Percentiles rank a stretch among this genome's conserved stretches.
Evolutionary conservation across 2,329 filamentous ascomycete genomes (phyloP).

Genomic region (Mycosphaerelloides madeirae): DNA sequence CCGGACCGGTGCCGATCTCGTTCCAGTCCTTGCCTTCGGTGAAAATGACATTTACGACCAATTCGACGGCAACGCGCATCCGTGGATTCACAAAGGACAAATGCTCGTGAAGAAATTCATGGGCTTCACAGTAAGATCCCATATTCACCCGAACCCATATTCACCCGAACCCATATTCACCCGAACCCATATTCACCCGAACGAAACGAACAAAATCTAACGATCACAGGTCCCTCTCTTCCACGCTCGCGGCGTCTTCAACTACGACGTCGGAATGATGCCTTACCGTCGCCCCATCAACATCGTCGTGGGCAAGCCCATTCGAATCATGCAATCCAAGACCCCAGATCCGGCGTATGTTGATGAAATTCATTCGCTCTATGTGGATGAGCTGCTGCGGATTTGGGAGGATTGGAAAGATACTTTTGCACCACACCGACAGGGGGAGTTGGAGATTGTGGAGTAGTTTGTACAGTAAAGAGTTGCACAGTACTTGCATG

Average conservation of each 20-base stretch:
- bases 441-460: slow-evolving; percentile 63
- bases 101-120: slow-evolving; percentile 77
- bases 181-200: slow-evolving; percentile 36
- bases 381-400: slow-evolving; percentile 68
- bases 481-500: no score
- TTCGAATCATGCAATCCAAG: slow-evolving; percentile 60
- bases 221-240: slow-evolving; percentile 70
- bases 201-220: neutral
- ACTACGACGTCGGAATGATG: slow-evolving; percentile 96
- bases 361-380: slow-evolving; percentile 71
- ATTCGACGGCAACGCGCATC: slow-evolving; percentile 69
- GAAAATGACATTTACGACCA: slow-evolving; percentile 97
- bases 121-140: slow-evolving; percentile 79
- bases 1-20: slow-evolving; percentile 84
- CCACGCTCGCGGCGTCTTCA: slow-evolving; percentile 87
- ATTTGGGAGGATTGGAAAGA: slow-evolving; percentile 78
- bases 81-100: slow-evolving; percentile 74
- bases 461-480: slow-evolving; percentile 37
- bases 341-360: slow-evolving; percentile 71
- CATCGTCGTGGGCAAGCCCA: slow-evolving; percentile 80
- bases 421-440: slow-evolving; percentile 60
- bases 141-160: slow-evolving; percentile 36
- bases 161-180: slow-evolving; percentile 36
- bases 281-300: slow-evolving; percentile 85
- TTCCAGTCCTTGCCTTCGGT: slow-evolving; percentile 87